phyloP scores from a whole-genome alignment of 202 grass and related monocot species.

The Cymbopogon flexuosus region DNA sequence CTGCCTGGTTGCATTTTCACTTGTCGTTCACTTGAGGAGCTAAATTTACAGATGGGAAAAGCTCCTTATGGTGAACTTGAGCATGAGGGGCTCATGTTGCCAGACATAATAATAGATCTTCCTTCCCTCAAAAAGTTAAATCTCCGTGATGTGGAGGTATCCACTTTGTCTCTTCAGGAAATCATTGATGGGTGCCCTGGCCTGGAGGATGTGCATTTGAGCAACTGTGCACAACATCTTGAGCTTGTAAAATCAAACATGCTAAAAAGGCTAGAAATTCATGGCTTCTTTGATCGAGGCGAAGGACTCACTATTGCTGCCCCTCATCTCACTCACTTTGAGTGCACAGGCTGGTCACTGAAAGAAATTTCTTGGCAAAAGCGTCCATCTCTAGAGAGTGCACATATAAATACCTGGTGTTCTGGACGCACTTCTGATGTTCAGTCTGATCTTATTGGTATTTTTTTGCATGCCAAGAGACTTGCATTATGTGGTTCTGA shows the following conservation, averaged over 20 bases:
- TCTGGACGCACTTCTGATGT: neutral
- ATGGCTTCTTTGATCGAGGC: neutral
- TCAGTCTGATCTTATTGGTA: slow-evolving; percentile 10
- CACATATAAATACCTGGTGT: slow-evolving; percentile 11
- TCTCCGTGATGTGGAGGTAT: slow-evolving; percentile 8
- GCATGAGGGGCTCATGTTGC: slow-evolving; percentile 11
- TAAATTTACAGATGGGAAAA: slow-evolving; percentile 16
- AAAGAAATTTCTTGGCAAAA: slow-evolving; percentile 16
- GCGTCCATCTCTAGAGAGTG: slow-evolving; percentile 24
- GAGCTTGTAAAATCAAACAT: slow-evolving; percentile 14
- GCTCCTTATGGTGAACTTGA: slow-evolving; percentile 2
- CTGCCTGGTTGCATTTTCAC: slow-evolving; percentile 31
- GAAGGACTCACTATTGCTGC: slow-evolving; percentile 2
- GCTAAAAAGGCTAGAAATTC: slow-evolving; percentile 31
- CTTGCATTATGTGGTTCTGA: slow-evolving; percentile 18
- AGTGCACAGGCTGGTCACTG: slow-evolving; percentile 1
- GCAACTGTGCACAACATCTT: slow-evolving; percentile 1
- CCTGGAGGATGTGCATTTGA: slow-evolving; percentile 28
- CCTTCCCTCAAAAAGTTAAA: slow-evolving; percentile 34
- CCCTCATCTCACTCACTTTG: slow-evolving; percentile 26
- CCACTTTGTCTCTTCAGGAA: neutral
- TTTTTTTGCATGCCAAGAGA: neutral
- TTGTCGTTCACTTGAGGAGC: slow-evolving; percentile 23
- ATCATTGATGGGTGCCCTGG: slow-evolving; percentile 24
- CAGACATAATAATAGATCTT: slow-evolving; percentile 20